Evolutionary conservation across 768 basidiomycete genomes (phyloP).

Genomic region (Suillus alpinus): DNA sequence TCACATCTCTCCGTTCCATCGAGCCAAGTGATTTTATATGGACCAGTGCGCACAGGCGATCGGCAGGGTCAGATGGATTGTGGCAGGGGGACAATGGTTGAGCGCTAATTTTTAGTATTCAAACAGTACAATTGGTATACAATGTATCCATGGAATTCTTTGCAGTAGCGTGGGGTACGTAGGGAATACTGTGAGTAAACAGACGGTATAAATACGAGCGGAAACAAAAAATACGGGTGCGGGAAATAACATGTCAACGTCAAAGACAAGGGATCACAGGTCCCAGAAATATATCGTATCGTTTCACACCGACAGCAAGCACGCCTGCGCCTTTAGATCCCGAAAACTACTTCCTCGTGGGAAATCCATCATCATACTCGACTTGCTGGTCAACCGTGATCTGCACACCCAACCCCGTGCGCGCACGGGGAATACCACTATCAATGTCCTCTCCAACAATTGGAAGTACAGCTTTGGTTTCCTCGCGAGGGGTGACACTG

Average conservation of each 20-base stretch:
- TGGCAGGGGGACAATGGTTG: background rate
- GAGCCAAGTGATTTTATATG: background rate
- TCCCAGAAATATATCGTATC: background rate
- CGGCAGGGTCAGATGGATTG: background rate
- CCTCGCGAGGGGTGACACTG: constrained; percentile 38
- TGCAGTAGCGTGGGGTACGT: background rate
- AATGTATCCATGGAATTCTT: background rate
- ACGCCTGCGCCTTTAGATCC: background rate
- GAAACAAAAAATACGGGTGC: background rate
- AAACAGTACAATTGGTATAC: background rate
- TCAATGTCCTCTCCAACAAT: constrained; percentile 30
- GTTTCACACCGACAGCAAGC: background rate
- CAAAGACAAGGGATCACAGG: background rate
- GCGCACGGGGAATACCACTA: constrained; percentile 12
- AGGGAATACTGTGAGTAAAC: background rate
- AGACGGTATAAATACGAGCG: background rate
- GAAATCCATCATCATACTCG: constrained; percentile 40
- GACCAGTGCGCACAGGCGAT: background rate
- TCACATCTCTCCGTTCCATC: background rate
- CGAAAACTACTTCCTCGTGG: constrained; percentile 14
- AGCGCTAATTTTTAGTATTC: background rate
- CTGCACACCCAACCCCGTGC: constrained; percentile 45
- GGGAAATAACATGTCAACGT: background rate
- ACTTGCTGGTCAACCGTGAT: constrained; percentile 57
- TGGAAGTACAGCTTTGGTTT: constrained; percentile 34